A percentile compares a stretch with the other conserved stretches of the same genome.
These are phyloP conservation scores for Oidiodendron maius DNA, from an alignment of 495 filamentous ascomycete genomes.

Conservation along the genomic window DNA sequence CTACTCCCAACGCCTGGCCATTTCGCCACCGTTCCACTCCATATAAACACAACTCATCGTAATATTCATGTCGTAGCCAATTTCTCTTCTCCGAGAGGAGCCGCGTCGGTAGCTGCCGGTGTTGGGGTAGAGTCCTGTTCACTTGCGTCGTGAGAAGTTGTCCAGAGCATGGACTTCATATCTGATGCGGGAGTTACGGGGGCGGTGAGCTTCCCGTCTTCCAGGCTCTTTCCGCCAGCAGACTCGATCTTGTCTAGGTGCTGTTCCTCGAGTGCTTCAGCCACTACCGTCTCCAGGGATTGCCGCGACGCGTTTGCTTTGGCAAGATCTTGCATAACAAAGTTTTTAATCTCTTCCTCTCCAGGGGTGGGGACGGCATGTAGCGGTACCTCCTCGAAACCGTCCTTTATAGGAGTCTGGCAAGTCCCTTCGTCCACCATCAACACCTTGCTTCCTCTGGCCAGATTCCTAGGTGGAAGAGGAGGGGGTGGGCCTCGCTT, in stretches of 20 bases:
- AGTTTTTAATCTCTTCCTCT: background rate
- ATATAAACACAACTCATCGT: too few relatives aligned
- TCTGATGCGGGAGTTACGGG: too few relatives aligned
- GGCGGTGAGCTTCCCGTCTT: too few relatives aligned
- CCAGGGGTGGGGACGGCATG: slow-evolving; percentile 4
- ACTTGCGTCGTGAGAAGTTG: too few relatives aligned
- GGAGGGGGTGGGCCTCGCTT: slow-evolving; percentile 60
- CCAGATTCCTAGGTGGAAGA: slow-evolving; percentile 17
- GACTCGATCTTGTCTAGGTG: background rate
- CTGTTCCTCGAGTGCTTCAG: background rate
- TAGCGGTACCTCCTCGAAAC: slow-evolving; percentile 18
- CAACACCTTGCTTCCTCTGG: slow-evolving; percentile 9
- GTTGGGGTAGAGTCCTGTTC: too few relatives aligned
- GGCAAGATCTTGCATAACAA: background rate
- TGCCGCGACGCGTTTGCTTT: background rate
- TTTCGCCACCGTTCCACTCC: too few relatives aligned
- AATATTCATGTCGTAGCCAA: too few relatives aligned
- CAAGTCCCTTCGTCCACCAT: slow-evolving; percentile 19
- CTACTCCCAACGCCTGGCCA: too few relatives aligned
- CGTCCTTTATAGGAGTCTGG: slow-evolving; percentile 11
- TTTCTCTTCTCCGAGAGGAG: too few relatives aligned
- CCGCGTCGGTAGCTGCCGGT: too few relatives aligned
- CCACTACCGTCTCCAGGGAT: background rate
- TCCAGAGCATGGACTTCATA: too few relatives aligned
- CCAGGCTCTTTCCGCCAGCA: too few relatives aligned